These are phyloP conservation scores for Clonostachys solani DNA, from an alignment of 2,329 filamentous ascomycete species.

Conservation along the genomic window DNA sequence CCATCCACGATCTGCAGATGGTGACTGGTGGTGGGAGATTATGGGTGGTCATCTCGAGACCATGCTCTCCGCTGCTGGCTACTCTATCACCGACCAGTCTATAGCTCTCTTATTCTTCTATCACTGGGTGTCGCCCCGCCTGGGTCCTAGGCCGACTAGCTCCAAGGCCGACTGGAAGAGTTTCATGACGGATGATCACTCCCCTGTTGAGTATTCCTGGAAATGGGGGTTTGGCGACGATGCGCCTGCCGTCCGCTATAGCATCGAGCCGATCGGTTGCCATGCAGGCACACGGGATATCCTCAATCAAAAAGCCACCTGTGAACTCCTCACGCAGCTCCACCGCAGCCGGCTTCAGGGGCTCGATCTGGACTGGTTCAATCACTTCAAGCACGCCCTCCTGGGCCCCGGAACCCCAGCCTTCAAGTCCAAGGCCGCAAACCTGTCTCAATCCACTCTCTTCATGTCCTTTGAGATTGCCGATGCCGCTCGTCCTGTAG, in stretches of 20 bases:
- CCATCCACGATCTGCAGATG: not conserved
- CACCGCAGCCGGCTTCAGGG: not conserved
- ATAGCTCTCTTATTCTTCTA: not conserved
- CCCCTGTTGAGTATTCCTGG: constrained; percentile 30
- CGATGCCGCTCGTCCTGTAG: not conserved
- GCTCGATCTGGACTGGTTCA: not conserved
- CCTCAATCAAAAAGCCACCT: not conserved
- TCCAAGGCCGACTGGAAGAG: constrained; percentile 19
- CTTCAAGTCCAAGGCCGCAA: not conserved
- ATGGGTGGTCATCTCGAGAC: not conserved
- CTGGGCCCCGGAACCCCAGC: not conserved
- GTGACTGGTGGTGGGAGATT: not conserved
- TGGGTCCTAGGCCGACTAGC: not conserved
- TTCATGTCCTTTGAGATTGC: not conserved
- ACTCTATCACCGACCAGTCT: not conserved
- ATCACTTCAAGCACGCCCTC: not conserved
- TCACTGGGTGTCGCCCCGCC: not conserved
- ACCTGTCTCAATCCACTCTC: not conserved
- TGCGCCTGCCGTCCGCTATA: constrained; percentile 19
- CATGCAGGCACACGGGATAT: not conserved
- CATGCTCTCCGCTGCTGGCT: not conserved
- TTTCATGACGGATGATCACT: constrained; percentile 33
- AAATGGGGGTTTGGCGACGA: constrained; percentile 13
- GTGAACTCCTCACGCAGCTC: not conserved
- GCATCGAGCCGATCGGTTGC: constrained; percentile 25